These are phyloP conservation scores for Aspergillus leporis DNA, from an alignment of 495 filamentous ascomycete genomes.

Conservation along the genomic window DNA sequence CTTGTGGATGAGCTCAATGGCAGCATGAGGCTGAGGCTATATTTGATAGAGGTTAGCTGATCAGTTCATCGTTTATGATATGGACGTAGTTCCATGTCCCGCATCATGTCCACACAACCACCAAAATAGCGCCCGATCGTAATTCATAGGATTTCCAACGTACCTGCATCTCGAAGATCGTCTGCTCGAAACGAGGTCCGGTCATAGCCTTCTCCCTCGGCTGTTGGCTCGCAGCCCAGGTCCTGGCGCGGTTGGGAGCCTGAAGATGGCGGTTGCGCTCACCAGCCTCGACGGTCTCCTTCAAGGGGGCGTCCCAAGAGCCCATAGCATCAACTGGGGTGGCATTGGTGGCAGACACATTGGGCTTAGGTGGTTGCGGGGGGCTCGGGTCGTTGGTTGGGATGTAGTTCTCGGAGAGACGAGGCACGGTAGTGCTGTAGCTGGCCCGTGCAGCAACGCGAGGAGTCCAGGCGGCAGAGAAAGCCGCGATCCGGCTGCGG, in stretches of 20 bases:
- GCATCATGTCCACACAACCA: not conserved
- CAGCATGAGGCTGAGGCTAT: slow-evolving; percentile 83
- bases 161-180: slow-evolving; percentile 86
- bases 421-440: slow-evolving; percentile 51
- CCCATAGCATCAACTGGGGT: slow-evolving; percentile 51
- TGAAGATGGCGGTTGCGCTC: slow-evolving; percentile 66
- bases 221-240: slow-evolving; percentile 84
- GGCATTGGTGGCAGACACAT: slow-evolving; percentile 63
- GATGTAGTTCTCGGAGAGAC: slow-evolving; percentile 50
- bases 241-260: slow-evolving; percentile 78
- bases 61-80: not conserved
- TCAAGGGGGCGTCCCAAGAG: slow-evolving; percentile 43
- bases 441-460: slow-evolving; percentile 39
- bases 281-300: slow-evolving; percentile 60
- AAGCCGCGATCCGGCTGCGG: slow-evolving; percentile 47
- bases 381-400: slow-evolving; percentile 57
- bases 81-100: not conserved
- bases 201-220: slow-evolving; percentile 80
- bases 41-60: not conserved
- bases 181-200: slow-evolving; percentile 96
- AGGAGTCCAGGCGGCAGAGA: slow-evolving; percentile 39
- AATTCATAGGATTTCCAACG: slow-evolving; percentile 23
- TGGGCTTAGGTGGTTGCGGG: slow-evolving; percentile 40
- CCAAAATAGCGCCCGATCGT: not conserved
- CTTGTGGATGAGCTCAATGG: slow-evolving; percentile 94